Percentiles rank a stretch among this genome's conserved stretches.
phyloP scores from a whole-genome alignment of 139 green algal species.

The Micromonas pusilla region DNA sequence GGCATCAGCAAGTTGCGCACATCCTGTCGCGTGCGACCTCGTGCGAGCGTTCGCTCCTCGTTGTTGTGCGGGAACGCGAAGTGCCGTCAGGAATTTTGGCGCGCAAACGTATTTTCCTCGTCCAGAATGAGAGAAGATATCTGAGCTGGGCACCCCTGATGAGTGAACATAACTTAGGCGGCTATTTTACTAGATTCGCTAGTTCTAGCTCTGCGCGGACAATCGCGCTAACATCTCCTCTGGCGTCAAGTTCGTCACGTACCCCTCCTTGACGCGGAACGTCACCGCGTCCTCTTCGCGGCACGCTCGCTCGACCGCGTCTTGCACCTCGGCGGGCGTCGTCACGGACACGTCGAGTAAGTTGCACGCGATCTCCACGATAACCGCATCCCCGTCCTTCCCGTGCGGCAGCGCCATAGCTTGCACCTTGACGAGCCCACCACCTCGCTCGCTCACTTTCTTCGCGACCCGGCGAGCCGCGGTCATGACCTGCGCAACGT shows the following conservation, averaged over 20 bases:
- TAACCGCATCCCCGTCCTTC: not conserved
- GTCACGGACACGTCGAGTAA: not conserved
- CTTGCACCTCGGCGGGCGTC: not conserved
- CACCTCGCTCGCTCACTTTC: not conserved
- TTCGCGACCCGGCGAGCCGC: not conserved
- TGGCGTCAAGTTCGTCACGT: not conserved
- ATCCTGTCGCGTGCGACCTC: no score
- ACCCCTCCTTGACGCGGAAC: not conserved
- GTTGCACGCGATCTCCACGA: conserved; percentile 13
- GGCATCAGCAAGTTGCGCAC: no score
- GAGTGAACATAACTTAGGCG: no score
- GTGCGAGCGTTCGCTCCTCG: no score
- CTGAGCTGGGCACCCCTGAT: no score
- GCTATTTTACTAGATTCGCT: no score
- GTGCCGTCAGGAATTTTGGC: no score
- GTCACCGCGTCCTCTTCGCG: not conserved
- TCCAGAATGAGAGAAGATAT: no score
- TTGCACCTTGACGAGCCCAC: not conserved
- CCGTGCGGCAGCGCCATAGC: conserved; percentile 7
- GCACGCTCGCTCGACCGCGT: not conserved
- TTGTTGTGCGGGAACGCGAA: no score
- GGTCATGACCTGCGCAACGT: not conserved
- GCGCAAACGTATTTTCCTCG: no score
- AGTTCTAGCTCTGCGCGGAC: no score
- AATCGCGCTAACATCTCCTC: not conserved